These are phyloP conservation scores for Leccinum angustisporum DNA, from an alignment of 1,284 basidiomycete genomes.

Conservation along the genomic window DNA sequence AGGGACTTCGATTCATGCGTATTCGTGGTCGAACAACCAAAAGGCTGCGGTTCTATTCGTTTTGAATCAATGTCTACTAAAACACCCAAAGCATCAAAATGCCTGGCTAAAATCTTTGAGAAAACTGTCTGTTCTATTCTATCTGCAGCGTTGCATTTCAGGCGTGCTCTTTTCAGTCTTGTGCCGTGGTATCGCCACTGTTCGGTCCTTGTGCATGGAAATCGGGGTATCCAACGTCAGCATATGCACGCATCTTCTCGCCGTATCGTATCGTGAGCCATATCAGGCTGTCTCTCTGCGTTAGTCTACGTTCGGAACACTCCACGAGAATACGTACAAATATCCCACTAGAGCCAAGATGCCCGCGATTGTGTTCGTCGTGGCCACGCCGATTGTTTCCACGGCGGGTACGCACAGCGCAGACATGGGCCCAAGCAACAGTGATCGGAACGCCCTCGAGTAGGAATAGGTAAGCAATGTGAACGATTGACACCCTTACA, in stretches of 20 bases:
- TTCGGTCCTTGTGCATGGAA: slow-evolving; percentile 7
- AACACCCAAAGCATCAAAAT: not conserved
- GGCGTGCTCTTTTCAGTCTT: not conserved
- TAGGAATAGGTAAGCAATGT: slow-evolving; percentile 1
- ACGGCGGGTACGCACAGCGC: slow-evolving; percentile 41
- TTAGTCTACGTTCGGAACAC: not conserved
- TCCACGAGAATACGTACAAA: slow-evolving; percentile 35
- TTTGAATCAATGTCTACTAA: not conserved
- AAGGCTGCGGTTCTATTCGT: not conserved
- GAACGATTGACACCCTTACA: not conserved
- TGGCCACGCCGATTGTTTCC: slow-evolving; percentile 22
- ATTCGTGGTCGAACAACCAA: not conserved
- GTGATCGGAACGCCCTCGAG: slow-evolving; percentile 44
- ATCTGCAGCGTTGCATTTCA: too few species aligned
- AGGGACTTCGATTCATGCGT: not conserved
- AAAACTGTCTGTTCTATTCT: not conserved
- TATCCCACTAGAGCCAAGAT: slow-evolving; percentile 45
- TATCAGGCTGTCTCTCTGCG: not conserved
- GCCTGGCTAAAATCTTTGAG: not conserved
- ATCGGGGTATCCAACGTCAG: slow-evolving; percentile 44
- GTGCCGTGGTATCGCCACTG: not conserved
- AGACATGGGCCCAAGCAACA: slow-evolving; percentile 30
- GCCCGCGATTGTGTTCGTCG: slow-evolving; percentile 49
- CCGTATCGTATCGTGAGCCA: slow-evolving; percentile 46
- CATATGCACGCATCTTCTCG: slow-evolving; percentile 44